Percentiles rank a stretch among this genome's conserved stretches.
These are phyloP conservation scores for Magnaporthiopsis incrustans DNA, from an alignment of 2,329 filamentous ascomycete species.

Conservation along the genomic window DNA sequence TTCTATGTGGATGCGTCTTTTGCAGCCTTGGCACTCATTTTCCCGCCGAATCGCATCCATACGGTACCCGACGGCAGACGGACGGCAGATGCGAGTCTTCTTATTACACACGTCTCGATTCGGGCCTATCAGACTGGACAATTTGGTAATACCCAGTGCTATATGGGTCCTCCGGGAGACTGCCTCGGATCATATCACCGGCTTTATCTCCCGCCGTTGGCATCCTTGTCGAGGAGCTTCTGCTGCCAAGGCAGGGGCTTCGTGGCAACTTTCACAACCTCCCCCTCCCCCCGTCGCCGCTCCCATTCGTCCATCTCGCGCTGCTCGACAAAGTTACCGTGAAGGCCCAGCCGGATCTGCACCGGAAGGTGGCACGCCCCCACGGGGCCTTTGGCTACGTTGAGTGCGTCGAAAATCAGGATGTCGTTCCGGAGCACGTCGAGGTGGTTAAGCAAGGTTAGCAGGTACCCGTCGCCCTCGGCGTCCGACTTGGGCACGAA, in stretches of 20 bases:
- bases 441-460: slow-evolving; percentile 37
- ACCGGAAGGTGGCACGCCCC: slow-evolving; percentile 32
- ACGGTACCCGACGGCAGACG: background rate
- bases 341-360: slow-evolving; percentile 31
- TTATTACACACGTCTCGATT: background rate
- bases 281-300: slow-evolving; percentile 22
- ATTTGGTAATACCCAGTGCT: background rate
- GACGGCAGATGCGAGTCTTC: background rate
- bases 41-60: background rate
- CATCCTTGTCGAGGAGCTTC: background rate
- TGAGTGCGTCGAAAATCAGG: slow-evolving; percentile 33
- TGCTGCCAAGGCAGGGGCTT: slow-evolving; percentile 31
- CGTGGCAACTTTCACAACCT: slow-evolving; percentile 25
- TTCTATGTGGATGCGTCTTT: background rate
- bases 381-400: slow-evolving; percentile 29
- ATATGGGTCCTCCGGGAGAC: background rate
- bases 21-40: background rate
- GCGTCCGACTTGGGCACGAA: slow-evolving; percentile 36
- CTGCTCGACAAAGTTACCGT: slow-evolving; percentile 35
- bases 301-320: slow-evolving; percentile 35
- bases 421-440: slow-evolving; percentile 36
- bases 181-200: too few species aligned
- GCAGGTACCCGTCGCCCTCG: slow-evolving; percentile 43
- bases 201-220: background rate
- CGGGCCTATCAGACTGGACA: background rate